Evolutionary conservation across 805 yeast genomes (phyloP), one percentile per base, ranked within the genome.

Genomic region (Kodamaea leandrae): DNA sequence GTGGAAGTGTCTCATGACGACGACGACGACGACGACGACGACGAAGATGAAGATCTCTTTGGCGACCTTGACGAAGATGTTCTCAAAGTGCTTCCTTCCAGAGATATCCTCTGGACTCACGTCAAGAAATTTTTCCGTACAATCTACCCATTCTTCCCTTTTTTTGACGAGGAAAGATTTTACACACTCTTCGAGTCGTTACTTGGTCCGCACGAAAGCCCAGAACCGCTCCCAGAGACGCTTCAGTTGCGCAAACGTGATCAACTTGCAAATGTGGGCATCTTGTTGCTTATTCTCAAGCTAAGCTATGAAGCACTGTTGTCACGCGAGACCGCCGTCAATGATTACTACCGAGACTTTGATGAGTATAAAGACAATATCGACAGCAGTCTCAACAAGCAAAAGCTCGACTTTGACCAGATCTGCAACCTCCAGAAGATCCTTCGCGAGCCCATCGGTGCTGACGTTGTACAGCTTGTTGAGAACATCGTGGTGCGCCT

Each of bases 231-330:
- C 10, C 32, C 30, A 10, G 9, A 10, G 8, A 7, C 20, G 7
- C 35, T 68, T 21, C 61, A 64, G 4, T 53, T 64, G 14, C 61
- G 62, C 36, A 63, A 61, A 40, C 58, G 65, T 45, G 67, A 63
- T 37, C 79, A 76, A 42, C 71, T 69, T 51, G 72, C 74, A 45
- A 70, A 58, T 27, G 55, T 79, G 30, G 82, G 84, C 37, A 70
- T 78, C 1, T 51, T 77, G 46, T 60, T 80, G 14, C 67, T 80
- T 14, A 64, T 78, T 14, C 52, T 80, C 28, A 65, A 85, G 43
- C 52, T 80, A 18, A 67, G 80, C 17, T 79, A 83, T 77, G 58
- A 77, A 25, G 74, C 83, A 0, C 54, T 78, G 32, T 41, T 53
- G 14, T 45, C 54, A 19, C 51, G 50, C 39, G 44, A 40, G 10